Evolutionary conservation across 192 early-diverging fungal species (phyloP), one percentile per base, ranked within the genome.

Genomic region (Neocallimastix lanati): DNA sequence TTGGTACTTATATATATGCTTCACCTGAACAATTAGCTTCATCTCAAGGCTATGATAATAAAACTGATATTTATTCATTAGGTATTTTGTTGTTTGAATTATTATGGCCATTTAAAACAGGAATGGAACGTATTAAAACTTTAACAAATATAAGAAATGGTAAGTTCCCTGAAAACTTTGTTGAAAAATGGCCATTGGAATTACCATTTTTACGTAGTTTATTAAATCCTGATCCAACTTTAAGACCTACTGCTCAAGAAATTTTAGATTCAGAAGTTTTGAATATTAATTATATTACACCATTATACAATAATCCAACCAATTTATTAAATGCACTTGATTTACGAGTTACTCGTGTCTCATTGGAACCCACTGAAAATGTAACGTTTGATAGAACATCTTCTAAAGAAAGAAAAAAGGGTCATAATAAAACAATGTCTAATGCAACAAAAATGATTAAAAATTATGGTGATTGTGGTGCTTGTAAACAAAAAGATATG

Each of bases 1-100:
- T 81, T 14, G 81, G 81, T 25, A 81, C 81, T 9, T 50, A 30
- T 29, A 67, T 78, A 25, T 81, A 81, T 76, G 78, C 81, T 12
- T 79, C 81, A 21, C 81, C 81, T 14, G 81, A 81, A 30, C 81
- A 81, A 50, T 25, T 81, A 9, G 76, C 80, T n/a, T 78, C 77
- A 4, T 82, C 82, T 36, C 80, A 67, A n/a, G 79, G 27, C 25
- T 88, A 90, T 81, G 84, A 83, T 29, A 79, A 81, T 38, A 83
- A 83, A 80, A 81, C 90, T 11, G 98, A 99, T 82, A 95, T 99
- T 13, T 99, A 97, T 83, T 96, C 94, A 7, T 83, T 97, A 14
- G 98, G 98, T 4, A 96, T 99, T 38, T 93, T 99, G 50, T 92
- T 99, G 77, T 98, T 98, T 82, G 98, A 99, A 85, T 86, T 99